A percentile compares a stretch with the other conserved stretches of the same genome.
These are phyloP conservation scores for Rhodamnia rubescens DNA, from an alignment of 345 rosid genomes.

Conservation along the genomic window DNA sequence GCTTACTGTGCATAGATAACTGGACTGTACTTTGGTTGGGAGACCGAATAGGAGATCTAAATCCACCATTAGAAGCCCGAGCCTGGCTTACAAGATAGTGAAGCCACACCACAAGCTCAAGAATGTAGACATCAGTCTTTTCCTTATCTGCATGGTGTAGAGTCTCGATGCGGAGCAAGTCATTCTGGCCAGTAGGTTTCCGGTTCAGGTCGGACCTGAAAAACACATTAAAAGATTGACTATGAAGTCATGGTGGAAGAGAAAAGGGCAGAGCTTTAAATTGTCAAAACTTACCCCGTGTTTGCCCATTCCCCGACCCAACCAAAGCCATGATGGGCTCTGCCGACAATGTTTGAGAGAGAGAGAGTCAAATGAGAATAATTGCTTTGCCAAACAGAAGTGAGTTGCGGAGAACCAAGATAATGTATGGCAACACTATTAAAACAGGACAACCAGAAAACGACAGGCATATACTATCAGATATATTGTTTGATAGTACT, in stretches of 20 bases:
- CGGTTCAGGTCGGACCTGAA: conserved; percentile 62
- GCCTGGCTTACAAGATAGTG: conserved; percentile 78
- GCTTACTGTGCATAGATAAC: conserved; percentile 18
- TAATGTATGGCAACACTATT: neutral
- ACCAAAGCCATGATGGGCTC: conserved; percentile 99
- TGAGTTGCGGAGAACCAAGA: neutral
- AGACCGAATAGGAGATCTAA: conserved; percentile 79
- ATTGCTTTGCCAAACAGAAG: neutral
- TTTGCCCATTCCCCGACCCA: conserved; percentile 99
- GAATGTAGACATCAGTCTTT: conserved; percentile 69
- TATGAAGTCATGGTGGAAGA: neutral
- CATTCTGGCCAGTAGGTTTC: conserved; percentile 60
- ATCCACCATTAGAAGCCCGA: conserved; percentile 53
- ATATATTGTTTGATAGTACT: neutral
- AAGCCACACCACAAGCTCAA: conserved; percentile 83
- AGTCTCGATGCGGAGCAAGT: conserved; percentile 82
- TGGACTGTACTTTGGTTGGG: conserved; percentile 51
- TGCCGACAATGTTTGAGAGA: conserved; percentile 13
- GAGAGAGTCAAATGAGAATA: neutral
- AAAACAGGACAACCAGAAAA: neutral
- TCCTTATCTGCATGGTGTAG: conserved; percentile 94
- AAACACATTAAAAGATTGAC: neutral
- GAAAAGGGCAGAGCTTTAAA: neutral
- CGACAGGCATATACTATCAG: neutral
- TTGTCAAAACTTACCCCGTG: conserved; percentile 52